These are phyloP conservation scores for Cryptosporidium muris DNA, from an alignment of 169 alveolate species.

Conservation along the genomic window DNA sequence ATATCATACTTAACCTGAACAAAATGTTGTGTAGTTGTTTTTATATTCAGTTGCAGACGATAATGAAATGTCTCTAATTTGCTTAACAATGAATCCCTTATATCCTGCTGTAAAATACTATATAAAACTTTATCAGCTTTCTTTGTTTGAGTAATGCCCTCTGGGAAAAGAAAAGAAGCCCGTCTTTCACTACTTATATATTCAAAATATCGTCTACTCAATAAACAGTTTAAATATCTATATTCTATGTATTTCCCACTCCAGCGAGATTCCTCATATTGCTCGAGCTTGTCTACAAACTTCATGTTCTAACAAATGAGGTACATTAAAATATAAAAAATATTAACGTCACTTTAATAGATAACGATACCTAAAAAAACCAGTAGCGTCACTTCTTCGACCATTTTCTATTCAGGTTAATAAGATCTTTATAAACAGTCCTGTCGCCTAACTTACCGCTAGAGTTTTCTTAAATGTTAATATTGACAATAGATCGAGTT, in stretches of 20 bases:
- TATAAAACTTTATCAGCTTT: constrained; percentile 34
- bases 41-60: constrained; percentile 76
- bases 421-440: no score
- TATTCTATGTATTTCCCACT: constrained; percentile 72
- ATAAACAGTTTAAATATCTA: constrained; percentile 35
- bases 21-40: constrained; percentile 75
- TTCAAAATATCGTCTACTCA: constrained; percentile 35
- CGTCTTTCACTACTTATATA: constrained; percentile 44
- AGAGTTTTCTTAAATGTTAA: no score
- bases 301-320: constrained; percentile 63
- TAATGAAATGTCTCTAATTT: constrained; percentile 72
- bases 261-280: constrained; percentile 73
- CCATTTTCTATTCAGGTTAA: no score
- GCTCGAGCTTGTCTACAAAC: constrained; percentile 73
- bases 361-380: no score
- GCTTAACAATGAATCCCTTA: constrained; percentile 4
- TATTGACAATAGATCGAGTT: no score
- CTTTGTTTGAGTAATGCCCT: constrained; percentile 15
- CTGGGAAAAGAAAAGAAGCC: constrained; percentile 30
- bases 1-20: constrained; percentile 36
- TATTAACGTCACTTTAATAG: no score
- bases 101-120: constrained; percentile 58
- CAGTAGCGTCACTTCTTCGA: no score
- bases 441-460: no score
- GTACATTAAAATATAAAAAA: no score